Evolutionary conservation across 345 rosid species (phyloP).

Genomic region (Lumnitzera racemosa): DNA sequence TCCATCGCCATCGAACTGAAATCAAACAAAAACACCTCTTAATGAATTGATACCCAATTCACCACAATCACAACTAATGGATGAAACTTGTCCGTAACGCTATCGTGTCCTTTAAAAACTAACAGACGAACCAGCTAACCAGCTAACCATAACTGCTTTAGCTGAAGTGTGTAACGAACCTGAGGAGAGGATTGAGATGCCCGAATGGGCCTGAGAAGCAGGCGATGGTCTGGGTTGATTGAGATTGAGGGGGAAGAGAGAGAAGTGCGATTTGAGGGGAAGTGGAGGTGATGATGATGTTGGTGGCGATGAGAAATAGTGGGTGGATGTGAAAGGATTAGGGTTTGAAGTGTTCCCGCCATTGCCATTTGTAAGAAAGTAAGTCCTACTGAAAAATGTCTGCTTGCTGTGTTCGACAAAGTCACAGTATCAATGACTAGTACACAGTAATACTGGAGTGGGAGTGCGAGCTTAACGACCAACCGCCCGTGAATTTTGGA

Average conservation of each 20-base stretch:
- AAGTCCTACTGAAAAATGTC: too few relatives aligned
- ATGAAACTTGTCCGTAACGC: not conserved
- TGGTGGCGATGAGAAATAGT: slow-evolving; percentile 6
- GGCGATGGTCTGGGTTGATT: slow-evolving; percentile 12
- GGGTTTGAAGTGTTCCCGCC: slow-evolving; percentile 43
- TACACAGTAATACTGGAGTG: too few relatives aligned
- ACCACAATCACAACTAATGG: not conserved
- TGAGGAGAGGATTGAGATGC: slow-evolving; percentile 36
- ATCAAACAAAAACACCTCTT: slow-evolving; percentile 2
- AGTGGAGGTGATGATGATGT: slow-evolving; percentile 2
- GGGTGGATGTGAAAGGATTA: slow-evolving; percentile 12
- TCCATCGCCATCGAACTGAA: slow-evolving; percentile 31
- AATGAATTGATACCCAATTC: not conserved
- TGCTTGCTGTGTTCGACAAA: too few relatives aligned
- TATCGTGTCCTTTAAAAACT: too few relatives aligned
- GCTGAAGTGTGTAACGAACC: slow-evolving; percentile 15
- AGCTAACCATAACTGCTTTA: not conserved
- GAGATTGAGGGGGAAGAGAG: slow-evolving; percentile 15
- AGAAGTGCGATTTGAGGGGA: slow-evolving; percentile 10
- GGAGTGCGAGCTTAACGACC: too few relatives aligned
- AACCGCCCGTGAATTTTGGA: too few relatives aligned
- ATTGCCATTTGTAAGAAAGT: slow-evolving; percentile 11
- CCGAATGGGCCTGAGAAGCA: slow-evolving; percentile 25
- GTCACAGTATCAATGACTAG: too few relatives aligned
- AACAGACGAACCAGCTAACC: too few relatives aligned